Conservation (phyloP, 805 yeast species). For the Cyberlindnera subsufficiens region DNA sequence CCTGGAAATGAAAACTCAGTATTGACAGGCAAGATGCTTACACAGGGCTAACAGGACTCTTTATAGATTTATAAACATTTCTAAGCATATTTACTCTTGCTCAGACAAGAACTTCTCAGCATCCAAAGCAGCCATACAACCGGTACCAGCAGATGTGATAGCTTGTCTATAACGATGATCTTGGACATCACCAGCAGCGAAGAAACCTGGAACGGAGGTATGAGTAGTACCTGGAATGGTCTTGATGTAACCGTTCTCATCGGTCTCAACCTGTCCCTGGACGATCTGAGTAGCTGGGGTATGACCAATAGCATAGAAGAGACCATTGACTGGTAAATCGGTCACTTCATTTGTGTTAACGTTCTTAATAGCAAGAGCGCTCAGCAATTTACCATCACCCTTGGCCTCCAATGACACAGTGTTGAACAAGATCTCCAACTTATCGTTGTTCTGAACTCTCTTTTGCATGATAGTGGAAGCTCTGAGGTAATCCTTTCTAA, state of each 20-base stretch:
- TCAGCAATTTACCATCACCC: slow-evolving; percentile 87
- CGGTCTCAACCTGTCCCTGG: slow-evolving; percentile 66
- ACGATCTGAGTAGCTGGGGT: slow-evolving; percentile 88
- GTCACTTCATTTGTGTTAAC: slow-evolving; percentile 61
- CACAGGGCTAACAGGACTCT: too few species aligned
- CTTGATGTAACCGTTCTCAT: slow-evolving; percentile 81
- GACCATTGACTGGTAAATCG: slow-evolving; percentile 79
- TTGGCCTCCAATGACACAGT: slow-evolving; percentile 81
- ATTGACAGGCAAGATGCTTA: too few species aligned
- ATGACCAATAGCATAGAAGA: slow-evolving; percentile 98
- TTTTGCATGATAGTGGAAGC: slow-evolving; percentile 97
- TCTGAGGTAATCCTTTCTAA: slow-evolving; percentile 89
- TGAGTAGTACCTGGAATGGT: slow-evolving; percentile 86
- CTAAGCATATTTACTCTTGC: slow-evolving; percentile 26
- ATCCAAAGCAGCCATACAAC: slow-evolving; percentile 99
- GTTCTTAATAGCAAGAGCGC: slow-evolving; percentile 59
- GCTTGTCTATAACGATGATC: slow-evolving; percentile 98
- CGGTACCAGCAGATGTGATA: slow-evolving; percentile 98
- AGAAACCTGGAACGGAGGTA: slow-evolving; percentile 86
- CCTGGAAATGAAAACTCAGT: neutral
- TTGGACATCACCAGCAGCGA: slow-evolving; percentile 99
- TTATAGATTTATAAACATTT: neutral
- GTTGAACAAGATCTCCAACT: slow-evolving; percentile 87
- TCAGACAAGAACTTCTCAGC: slow-evolving; percentile 82
- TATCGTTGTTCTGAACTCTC: slow-evolving; percentile 78